Conservation (phyloP, 2,329 filamentous ascomycete species). For the Aspergillus fumigatiaffinis region DNA sequence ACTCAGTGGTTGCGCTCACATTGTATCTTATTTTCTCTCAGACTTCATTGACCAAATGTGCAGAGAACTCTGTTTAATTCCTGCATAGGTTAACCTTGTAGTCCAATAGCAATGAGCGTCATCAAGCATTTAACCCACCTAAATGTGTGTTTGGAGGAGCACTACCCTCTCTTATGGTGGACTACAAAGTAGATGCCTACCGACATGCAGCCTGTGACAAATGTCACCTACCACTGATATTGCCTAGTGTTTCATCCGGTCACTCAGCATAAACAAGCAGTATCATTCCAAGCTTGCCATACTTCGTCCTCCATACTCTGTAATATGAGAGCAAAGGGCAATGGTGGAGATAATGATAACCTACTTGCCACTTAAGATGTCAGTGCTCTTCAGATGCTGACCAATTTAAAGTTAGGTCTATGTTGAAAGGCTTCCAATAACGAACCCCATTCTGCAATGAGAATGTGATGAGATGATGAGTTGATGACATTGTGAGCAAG, state of each 20-base stretch:
- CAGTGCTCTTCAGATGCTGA: background rate
- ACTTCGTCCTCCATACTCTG: background rate
- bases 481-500: background rate
- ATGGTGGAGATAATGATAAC: background rate
- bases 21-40: background rate
- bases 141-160: background rate
- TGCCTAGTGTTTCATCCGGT: background rate
- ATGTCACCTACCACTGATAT: background rate
- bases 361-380: background rate
- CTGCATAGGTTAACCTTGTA: background rate
- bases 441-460: background rate
- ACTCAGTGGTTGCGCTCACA: background rate
- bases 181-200: background rate
- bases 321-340: background rate
- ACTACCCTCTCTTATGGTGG: background rate
- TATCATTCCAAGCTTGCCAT: background rate
- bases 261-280: background rate
- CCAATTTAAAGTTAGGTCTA: conserved; percentile 5
- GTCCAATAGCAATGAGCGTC: background rate
- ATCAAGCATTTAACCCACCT: background rate
- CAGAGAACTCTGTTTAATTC: background rate
- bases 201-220: background rate
- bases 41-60: background rate
- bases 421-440: conserved; percentile 12
- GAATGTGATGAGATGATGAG: background rate